A percentile compares a stretch with the other conserved stretches of the same genome.
phyloP scores from a whole-genome alignment of 495 filamentous ascomycete species.

The Aspergillus homomorphus region DNA sequence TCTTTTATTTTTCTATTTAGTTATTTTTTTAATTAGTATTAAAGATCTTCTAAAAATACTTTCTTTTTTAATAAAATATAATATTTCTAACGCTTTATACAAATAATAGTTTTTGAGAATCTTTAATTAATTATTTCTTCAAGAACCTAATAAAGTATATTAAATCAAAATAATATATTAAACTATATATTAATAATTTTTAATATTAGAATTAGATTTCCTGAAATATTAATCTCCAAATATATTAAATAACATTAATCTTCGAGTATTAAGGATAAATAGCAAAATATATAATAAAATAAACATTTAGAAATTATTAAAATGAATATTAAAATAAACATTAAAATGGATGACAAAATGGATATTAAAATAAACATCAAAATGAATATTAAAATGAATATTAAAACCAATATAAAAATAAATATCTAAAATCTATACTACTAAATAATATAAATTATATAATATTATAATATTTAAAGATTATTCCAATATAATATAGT shows the following conservation, averaged over 20 bases:
- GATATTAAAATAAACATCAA: too few relatives aligned
- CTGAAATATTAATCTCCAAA: neutral
- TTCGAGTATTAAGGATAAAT: too few relatives aligned
- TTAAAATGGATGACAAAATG: too few relatives aligned
- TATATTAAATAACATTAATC: neutral
- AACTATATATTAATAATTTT: too few relatives aligned
- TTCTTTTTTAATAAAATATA: conserved; percentile 10
- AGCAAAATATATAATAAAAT: too few relatives aligned
- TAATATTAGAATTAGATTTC: conserved; percentile 3
- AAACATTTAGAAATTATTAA: too few relatives aligned
- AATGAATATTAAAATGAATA: too few relatives aligned
- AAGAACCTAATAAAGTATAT: too few relatives aligned
- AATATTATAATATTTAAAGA: neutral
- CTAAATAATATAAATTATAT: conserved; percentile 1
- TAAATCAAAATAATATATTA: too few relatives aligned
- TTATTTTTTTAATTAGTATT: conserved; percentile 11
- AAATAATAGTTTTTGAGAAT: neutral
- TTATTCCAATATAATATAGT: neutral
- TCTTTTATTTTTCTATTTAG: neutral
- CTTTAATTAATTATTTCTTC: neutral
- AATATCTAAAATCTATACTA: neutral
- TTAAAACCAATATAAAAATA: too few relatives aligned
- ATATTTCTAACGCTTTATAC: conserved; percentile 1
- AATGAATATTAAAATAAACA: too few relatives aligned
- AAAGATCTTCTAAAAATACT: conserved; percentile 9